These are phyloP conservation scores for Cryomyces minteri DNA, from an alignment of 495 filamentous ascomycete species.

Conservation along the genomic window DNA sequence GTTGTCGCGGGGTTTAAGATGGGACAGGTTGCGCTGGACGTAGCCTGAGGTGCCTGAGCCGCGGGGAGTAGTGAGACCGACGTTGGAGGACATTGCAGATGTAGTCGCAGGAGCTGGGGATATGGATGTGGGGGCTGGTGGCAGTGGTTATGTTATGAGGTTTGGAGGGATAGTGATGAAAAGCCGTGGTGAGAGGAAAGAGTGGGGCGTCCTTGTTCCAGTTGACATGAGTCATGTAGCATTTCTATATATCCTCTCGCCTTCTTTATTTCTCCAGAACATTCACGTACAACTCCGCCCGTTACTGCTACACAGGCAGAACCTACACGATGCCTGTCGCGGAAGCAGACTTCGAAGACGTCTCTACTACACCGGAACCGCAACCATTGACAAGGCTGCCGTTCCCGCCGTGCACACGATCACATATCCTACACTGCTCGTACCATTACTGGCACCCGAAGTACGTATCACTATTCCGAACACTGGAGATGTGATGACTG, in stretches of 20 bases:
- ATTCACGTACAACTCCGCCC: not conserved
- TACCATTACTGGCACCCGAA: constrained; percentile 80
- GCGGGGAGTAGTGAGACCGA: constrained; percentile 87
- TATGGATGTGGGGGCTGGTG: not conserved
- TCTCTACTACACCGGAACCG: not conserved
- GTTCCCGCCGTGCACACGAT: constrained; percentile 65
- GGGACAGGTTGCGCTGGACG: constrained; percentile 84
- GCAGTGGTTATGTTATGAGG: not conserved
- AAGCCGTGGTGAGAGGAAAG: no score
- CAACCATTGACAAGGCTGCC: constrained; percentile 27
- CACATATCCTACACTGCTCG: constrained; percentile 85
- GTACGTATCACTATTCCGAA: constrained; percentile 23
- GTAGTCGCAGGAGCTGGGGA: not conserved
- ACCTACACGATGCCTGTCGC: not conserved
- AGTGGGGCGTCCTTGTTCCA: not conserved
- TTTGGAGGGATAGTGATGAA: not conserved
- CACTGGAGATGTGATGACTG: not conserved
- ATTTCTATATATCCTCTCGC: not conserved
- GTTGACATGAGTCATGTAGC: not conserved
- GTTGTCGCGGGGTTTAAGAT: constrained; percentile 56
- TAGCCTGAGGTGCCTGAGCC: constrained; percentile 94
- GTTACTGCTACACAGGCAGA: not conserved
- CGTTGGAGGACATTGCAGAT: constrained; percentile 75
- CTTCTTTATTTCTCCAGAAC: not conserved
- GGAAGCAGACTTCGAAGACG: not conserved